phyloP scores from a whole-genome alignment of 2,329 filamentous ascomycete species.

The Pseudocercospora macadamiae region DNA sequence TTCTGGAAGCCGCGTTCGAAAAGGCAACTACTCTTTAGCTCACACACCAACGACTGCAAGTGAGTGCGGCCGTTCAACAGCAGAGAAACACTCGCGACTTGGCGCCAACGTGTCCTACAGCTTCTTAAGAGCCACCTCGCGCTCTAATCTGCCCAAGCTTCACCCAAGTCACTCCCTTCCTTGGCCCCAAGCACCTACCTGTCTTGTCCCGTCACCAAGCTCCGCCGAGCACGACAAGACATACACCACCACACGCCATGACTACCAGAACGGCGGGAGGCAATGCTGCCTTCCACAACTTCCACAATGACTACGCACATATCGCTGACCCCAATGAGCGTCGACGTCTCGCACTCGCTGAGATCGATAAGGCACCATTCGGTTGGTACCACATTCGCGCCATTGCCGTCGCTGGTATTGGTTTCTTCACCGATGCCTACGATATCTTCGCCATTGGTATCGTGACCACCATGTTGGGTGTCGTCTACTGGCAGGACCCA shows the following conservation, averaged over 20 bases:
- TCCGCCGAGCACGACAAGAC: slow-evolving; percentile 5
- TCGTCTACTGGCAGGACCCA: slow-evolving; percentile 67
- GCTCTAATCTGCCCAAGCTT: slow-evolving; percentile 7
- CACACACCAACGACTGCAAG: not conserved
- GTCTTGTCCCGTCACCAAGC: slow-evolving; percentile 8
- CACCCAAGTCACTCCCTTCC: slow-evolving; percentile 20
- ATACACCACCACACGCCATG: slow-evolving; percentile 5
- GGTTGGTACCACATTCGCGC: slow-evolving; percentile 84
- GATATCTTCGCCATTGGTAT: slow-evolving; percentile 75
- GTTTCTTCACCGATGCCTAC: slow-evolving; percentile 88
- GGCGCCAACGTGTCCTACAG: slow-evolving; percentile 2
- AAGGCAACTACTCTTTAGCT: slow-evolving; percentile 1
- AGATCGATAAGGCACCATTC: slow-evolving; percentile 80
- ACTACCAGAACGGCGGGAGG: slow-evolving; percentile 52
- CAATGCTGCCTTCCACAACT: slow-evolving; percentile 75
- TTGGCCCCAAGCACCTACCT: slow-evolving; percentile 13
- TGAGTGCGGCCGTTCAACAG: not conserved
- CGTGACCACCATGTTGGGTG: slow-evolving; percentile 74
- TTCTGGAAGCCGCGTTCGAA: slow-evolving; percentile 5
- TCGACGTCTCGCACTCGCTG: slow-evolving; percentile 74
- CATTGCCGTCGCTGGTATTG: slow-evolving; percentile 76
- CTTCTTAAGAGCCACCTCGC: slow-evolving; percentile 12
- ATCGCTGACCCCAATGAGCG: slow-evolving; percentile 75
- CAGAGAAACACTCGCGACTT: slow-evolving; percentile 1
- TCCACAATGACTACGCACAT: slow-evolving; percentile 71